Percentiles rank a stretch among this genome's conserved stretches.
These are phyloP conservation scores for Leptographium flavum DNA, from an alignment of 2,329 filamentous ascomycete species.

Conservation along the genomic window DNA sequence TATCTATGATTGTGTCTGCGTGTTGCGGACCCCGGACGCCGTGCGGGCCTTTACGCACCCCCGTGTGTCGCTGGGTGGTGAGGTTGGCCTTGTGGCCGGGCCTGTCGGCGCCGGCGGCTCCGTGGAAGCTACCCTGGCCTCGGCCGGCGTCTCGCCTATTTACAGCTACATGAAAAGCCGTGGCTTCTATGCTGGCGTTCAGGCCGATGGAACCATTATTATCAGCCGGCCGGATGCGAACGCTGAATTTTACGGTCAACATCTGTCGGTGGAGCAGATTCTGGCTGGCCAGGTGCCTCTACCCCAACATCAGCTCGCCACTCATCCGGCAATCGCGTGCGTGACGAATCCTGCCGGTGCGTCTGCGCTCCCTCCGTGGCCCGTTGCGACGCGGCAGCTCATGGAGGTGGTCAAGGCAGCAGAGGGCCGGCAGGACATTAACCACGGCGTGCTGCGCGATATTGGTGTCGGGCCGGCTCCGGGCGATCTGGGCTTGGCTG, in stretches of 20 bases:
- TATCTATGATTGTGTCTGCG: slow-evolving; percentile 62
- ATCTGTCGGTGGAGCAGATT: slow-evolving; percentile 10
- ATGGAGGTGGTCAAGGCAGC: slow-evolving; percentile 13
- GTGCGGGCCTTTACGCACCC: slow-evolving; percentile 53
- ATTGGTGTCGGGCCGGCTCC: slow-evolving; percentile 4
- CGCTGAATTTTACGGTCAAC: slow-evolving; percentile 51
- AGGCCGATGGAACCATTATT: slow-evolving; percentile 61
- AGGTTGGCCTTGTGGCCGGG: slow-evolving; percentile 48
- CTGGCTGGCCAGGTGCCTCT: slow-evolving; percentile 10
- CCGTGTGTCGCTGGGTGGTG: slow-evolving; percentile 52
- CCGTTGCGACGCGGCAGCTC: slow-evolving; percentile 7
- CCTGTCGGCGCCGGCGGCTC: slow-evolving; percentile 44
- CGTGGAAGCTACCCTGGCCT: slow-evolving; percentile 38
- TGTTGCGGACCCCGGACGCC: slow-evolving; percentile 55
- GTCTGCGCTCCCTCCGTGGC: slow-evolving; percentile 2
- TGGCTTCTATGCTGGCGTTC: slow-evolving; percentile 57
- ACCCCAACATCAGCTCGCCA: not conserved
- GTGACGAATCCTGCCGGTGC: no score
- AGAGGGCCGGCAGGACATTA: slow-evolving; percentile 9
- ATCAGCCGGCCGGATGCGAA: slow-evolving; percentile 61
- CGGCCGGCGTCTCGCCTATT: slow-evolving; percentile 32
- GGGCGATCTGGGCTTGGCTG: slow-evolving; percentile 2
- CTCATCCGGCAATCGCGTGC: no score
- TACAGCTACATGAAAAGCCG: slow-evolving; percentile 61
- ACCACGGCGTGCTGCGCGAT: slow-evolving; percentile 3